Percentiles rank a stretch among this genome's conserved stretches.
phyloP scores from a whole-genome alignment of 1,284 basidiomycete species.

The Fomes fomentarius region DNA sequence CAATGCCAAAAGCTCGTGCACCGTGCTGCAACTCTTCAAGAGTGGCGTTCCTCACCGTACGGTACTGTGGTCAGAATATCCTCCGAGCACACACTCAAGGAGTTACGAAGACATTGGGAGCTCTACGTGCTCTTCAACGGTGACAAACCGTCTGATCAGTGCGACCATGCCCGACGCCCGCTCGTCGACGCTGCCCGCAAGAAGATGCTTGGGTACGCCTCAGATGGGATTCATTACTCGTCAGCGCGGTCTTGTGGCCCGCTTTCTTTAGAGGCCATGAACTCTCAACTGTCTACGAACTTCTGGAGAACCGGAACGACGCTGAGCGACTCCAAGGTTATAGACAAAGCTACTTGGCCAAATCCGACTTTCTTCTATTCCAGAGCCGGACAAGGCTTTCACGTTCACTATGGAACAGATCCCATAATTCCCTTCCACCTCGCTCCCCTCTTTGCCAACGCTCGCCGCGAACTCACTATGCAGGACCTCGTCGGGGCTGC shows the following conservation, averaged over 20 bases:
- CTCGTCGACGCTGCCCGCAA: slow-evolving; percentile 23
- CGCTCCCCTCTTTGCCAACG: slow-evolving; percentile 38
- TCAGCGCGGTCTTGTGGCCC: slow-evolving; percentile 43
- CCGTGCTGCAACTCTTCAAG: slow-evolving; percentile 38
- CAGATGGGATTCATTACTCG: too few species aligned
- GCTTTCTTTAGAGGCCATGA: slow-evolving; percentile 28
- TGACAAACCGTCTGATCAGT: too few species aligned
- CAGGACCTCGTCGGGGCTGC: slow-evolving; percentile 33
- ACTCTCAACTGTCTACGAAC: slow-evolving; percentile 23
- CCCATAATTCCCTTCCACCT: slow-evolving; percentile 53
- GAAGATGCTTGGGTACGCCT: too few species aligned
- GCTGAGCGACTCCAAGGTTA: slow-evolving; percentile 30
- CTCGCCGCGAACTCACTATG: slow-evolving; percentile 13
- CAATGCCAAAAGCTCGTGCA: slow-evolving; percentile 50
- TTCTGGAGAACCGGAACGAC: slow-evolving; percentile 51
- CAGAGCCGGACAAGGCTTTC: slow-evolving; percentile 41
- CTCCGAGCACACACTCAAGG: slow-evolving; percentile 41
- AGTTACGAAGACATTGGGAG: slow-evolving; percentile 47
- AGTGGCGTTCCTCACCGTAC: slow-evolving; percentile 49
- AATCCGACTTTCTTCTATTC: slow-evolving; percentile 56
- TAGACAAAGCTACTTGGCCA: slow-evolving; percentile 34
- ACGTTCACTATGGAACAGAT: slow-evolving; percentile 49
- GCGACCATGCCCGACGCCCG: too few species aligned
- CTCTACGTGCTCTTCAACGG: slow-evolving; percentile 35
- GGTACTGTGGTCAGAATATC: slow-evolving; percentile 41